Evolutionary conservation across 2,329 filamentous ascomycete species (phyloP).

Genomic region (Stemphylium beticola): DNA sequence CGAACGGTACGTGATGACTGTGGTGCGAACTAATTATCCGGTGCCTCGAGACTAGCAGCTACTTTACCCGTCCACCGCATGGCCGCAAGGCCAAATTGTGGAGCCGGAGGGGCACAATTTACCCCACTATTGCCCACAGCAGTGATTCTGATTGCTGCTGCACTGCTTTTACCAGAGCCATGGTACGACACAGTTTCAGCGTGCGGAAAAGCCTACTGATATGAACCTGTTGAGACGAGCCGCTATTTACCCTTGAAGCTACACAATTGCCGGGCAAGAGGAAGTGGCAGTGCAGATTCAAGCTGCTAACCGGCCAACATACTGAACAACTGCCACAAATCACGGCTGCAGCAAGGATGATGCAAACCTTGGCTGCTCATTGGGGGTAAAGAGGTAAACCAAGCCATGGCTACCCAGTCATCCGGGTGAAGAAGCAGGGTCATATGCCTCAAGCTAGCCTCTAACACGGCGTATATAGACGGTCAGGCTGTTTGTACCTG

Average conservation of each 20-base stretch:
- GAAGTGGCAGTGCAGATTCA: background rate
- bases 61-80: constrained; percentile 23
- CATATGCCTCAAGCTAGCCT: constrained; percentile 25
- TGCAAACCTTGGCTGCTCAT: background rate
- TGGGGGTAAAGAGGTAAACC: constrained; percentile 20
- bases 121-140: constrained; percentile 23
- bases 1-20: background rate
- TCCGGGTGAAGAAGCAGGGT: constrained; percentile 33
- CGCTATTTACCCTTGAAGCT: constrained; percentile 10
- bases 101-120: constrained; percentile 20
- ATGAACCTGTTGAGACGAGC: constrained; percentile 9
- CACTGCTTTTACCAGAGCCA: constrained; percentile 10
- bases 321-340: constrained; percentile 1
- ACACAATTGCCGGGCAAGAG: constrained; percentile 6
- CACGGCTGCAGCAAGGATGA: constrained; percentile 21
- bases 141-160: constrained; percentile 7
- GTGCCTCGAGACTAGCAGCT: constrained; percentile 19
- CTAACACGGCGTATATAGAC: constrained; percentile 31
- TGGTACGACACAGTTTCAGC: constrained; percentile 6
- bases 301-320: constrained; percentile 1
- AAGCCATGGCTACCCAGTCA: constrained; percentile 15
- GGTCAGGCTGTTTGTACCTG: constrained; percentile 18
- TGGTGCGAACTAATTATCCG: constrained; percentile 25
- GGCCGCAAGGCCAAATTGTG: constrained; percentile 14
- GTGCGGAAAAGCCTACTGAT: background rate